A percentile compares a stretch with the other conserved stretches of the same genome.
These are phyloP conservation scores for Tolypocladium nubicola DNA, from an alignment of 2,329 filamentous ascomycete species.

Conservation along the genomic window DNA sequence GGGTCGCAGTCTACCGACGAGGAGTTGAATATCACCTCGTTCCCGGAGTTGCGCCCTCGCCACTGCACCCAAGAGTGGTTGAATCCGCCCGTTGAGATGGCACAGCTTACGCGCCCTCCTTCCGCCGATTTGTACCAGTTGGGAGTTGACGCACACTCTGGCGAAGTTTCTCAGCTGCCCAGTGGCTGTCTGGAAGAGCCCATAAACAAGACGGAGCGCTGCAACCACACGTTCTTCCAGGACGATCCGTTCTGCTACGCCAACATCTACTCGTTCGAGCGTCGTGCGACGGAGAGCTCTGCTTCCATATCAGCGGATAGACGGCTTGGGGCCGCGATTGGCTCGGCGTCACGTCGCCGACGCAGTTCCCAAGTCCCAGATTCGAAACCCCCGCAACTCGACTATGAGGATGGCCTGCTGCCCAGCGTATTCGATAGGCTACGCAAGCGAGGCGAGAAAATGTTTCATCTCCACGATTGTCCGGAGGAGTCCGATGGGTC, in stretches of 20 bases:
- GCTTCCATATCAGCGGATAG: conserved; percentile 5
- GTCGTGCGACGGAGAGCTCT: background rate
- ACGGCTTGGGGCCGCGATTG: conserved; percentile 12
- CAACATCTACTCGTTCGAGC: background rate
- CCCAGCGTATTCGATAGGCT: conserved; percentile 17
- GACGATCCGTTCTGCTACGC: conserved; percentile 11
- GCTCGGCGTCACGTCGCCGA: conserved; percentile 13
- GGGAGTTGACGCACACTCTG: conserved; percentile 20
- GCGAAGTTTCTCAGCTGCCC: conserved; percentile 3
- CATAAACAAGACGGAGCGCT: conserved; percentile 3
- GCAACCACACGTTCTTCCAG: conserved; percentile 10
- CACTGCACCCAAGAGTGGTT: conserved; percentile 22
- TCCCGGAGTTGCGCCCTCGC: conserved; percentile 19
- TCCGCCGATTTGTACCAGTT: conserved; percentile 13
- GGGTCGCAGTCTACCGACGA: conserved; percentile 4
- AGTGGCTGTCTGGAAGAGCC: conserved; percentile 5
- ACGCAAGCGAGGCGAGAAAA: conserved; percentile 13
- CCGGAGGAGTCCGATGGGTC: background rate
- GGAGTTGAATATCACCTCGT: conserved; percentile 20
- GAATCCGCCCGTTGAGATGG: conserved; percentile 11
- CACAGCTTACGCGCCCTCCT: conserved; percentile 4
- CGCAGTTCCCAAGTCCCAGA: conserved; percentile 12
- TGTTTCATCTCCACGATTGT: conserved; percentile 13
- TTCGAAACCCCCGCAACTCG: conserved; percentile 2
- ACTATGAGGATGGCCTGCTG: conserved; percentile 7